phyloP scores from a whole-genome alignment of 164 flowering plant species.

The Tetrastigma voinierianum region DNA sequence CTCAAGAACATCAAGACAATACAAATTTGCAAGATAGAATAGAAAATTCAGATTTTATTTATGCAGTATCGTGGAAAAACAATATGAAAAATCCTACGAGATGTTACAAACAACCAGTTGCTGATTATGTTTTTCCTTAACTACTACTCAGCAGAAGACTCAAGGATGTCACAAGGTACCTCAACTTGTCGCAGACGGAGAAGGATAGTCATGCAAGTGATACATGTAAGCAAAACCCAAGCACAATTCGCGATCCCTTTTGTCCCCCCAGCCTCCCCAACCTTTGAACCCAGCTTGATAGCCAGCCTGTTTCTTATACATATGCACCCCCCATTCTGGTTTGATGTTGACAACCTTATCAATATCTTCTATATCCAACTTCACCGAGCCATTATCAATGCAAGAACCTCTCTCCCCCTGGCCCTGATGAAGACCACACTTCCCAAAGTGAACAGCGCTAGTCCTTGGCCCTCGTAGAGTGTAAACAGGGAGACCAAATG shows the following conservation, averaged over 20 bases:
- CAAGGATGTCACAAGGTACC: not conserved
- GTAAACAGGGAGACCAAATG: conserved; percentile 81
- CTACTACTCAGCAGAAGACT: not conserved
- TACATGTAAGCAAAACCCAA: conserved; percentile 72
- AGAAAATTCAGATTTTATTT: not conserved
- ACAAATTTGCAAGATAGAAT: not conserved
- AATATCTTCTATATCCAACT: conserved; percentile 47
- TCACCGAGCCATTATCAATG: conserved; percentile 64
- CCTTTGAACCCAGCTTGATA: conserved; percentile 94
- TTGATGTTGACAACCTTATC: conserved; percentile 67
- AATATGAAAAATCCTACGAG: not conserved
- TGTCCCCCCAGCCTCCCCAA: conserved; percentile 99
- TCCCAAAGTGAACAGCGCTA: conserved; percentile 95
- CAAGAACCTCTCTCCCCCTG: conserved; percentile 56
- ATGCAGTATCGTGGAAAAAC: not conserved
- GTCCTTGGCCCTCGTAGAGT: conserved; percentile 79
- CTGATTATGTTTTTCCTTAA: not conserved
- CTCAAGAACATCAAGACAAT: not conserved
- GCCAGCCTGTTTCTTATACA: conserved; percentile 51
- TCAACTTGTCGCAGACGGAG: not conserved
- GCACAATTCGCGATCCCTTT: conserved; percentile 76
- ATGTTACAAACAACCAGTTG: not conserved
- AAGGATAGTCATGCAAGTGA: conserved; percentile 19
- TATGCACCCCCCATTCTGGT: conserved; percentile 55
- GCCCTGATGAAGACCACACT: conserved; percentile 96